These are phyloP conservation scores for Aspergillus ochraceus DNA, from an alignment of 2,329 filamentous ascomycete genomes.

Conservation along the genomic window DNA sequence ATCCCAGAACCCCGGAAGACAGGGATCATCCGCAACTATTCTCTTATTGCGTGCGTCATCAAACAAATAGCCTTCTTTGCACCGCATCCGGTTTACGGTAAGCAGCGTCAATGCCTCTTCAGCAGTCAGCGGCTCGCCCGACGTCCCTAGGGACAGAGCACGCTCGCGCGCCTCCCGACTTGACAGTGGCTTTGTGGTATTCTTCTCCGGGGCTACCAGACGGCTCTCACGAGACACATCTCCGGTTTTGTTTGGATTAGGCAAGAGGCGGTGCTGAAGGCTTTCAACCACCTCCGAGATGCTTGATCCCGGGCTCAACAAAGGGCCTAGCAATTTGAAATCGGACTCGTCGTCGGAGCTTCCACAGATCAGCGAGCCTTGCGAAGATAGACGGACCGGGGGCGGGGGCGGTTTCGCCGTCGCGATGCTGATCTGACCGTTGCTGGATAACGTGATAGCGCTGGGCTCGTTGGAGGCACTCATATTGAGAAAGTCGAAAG, in stretches of 20 bases:
- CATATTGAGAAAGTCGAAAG: slow-evolving; percentile 61
- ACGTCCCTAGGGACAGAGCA: slow-evolving; percentile 29
- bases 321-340: slow-evolving; percentile 33
- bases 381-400: slow-evolving; percentile 40
- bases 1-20: slow-evolving; percentile 60
- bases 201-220: neutral
- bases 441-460: slow-evolving; percentile 54
- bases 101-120: slow-evolving; percentile 42
- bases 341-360: slow-evolving; percentile 26
- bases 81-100: slow-evolving; percentile 48
- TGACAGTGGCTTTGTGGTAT: slow-evolving; percentile 27
- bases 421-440: slow-evolving; percentile 52
- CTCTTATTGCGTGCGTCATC: slow-evolving; percentile 56
- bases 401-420: slow-evolving; percentile 46
- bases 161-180: slow-evolving; percentile 42
- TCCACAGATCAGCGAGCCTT: slow-evolving; percentile 35
- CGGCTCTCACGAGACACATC: neutral
- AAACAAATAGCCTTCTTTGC: slow-evolving; percentile 56
- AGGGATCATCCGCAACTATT: slow-evolving; percentile 57
- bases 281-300: slow-evolving; percentile 31
- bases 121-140: slow-evolving; percentile 31
- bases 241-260: slow-evolving; percentile 15
- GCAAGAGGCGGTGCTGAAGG: slow-evolving; percentile 27
- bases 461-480: slow-evolving; percentile 50
- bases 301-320: slow-evolving; percentile 25